phyloP scores from a whole-genome alignment of 768 basidiomycete genomes.

The Botryobasidium botryosum region DNA sequence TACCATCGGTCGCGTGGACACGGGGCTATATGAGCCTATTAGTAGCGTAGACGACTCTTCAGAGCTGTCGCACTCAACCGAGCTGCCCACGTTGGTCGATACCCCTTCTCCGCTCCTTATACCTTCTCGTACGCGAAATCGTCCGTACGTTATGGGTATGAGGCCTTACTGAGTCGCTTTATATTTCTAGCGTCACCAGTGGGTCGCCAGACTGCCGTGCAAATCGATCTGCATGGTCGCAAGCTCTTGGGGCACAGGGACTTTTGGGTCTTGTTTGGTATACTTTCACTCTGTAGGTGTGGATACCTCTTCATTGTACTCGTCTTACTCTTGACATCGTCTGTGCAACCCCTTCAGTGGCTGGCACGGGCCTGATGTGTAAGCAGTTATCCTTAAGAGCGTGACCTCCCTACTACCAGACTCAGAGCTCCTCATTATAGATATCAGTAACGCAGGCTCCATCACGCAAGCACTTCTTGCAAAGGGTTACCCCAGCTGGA shows the following conservation, averaged over 20 bases:
- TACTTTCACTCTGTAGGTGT: constrained; percentile 39
- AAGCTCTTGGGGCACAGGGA: constrained; percentile 34
- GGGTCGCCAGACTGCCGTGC: no score
- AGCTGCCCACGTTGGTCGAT: neutral
- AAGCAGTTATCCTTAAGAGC: constrained; percentile 14
- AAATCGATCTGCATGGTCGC: constrained; percentile 40
- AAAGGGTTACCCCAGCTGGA: constrained; percentile 38
- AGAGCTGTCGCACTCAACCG: no score
- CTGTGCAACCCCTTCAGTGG: constrained; percentile 26
- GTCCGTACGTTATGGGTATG: no score
- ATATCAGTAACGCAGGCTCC: constrained; percentile 77
- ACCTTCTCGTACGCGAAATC: no score
- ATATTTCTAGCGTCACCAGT: no score
- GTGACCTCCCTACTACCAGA: neutral
- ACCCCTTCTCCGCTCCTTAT: no score
- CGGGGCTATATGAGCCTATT: neutral
- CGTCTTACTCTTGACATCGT: constrained; percentile 1
- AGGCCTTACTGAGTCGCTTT: no score
- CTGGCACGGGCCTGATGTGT: constrained; percentile 68
- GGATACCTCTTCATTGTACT: neutral
- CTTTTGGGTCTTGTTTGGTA: constrained; percentile 45
- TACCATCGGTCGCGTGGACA: no score
- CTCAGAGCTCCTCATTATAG: constrained; percentile 20
- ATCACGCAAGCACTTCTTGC: constrained; percentile 55
- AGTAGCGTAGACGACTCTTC: neutral